Conservation (phyloP, 78 protist species). For the Reticulomyxa filosa region DNA sequence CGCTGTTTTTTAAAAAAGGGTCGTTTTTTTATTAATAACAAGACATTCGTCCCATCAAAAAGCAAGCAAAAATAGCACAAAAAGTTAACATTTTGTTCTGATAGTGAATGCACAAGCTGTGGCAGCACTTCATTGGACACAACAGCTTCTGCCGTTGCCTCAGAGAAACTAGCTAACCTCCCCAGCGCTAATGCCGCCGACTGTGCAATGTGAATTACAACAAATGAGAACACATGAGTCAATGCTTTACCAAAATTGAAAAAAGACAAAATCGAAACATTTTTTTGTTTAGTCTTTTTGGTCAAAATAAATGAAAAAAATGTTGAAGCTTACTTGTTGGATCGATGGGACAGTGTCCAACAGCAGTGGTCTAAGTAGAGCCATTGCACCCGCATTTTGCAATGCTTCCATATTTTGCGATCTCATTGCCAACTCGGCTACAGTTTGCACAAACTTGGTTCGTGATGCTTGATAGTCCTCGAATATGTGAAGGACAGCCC, state of each 20-base stretch:
- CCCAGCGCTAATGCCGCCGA: slow-evolving; percentile 50
- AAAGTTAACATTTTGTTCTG: slow-evolving; percentile 41
- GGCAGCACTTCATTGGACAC: slow-evolving; percentile 60
- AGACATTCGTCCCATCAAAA: background rate
- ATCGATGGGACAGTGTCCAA: slow-evolving; percentile 58
- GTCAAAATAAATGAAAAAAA: too few relatives aligned
- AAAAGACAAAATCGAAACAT: too few relatives aligned
- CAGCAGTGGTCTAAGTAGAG: slow-evolving; percentile 55
- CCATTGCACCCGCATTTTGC: slow-evolving; percentile 55
- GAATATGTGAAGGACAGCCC: slow-evolving; percentile 42
- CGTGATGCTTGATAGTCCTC: slow-evolving; percentile 60
- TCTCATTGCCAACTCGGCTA: slow-evolving; percentile 50
- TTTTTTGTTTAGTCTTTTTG: too few relatives aligned
- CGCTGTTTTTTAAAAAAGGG: slow-evolving; percentile 10
- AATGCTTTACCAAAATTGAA: too few relatives aligned
- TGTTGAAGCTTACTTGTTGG: too few relatives aligned
- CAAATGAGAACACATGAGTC: too few relatives aligned
- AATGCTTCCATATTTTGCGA: slow-evolving; percentile 61
- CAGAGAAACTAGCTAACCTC: slow-evolving; percentile 57
- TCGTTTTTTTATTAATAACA: too few relatives aligned
- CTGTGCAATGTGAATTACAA: too few relatives aligned
- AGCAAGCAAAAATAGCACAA: background rate
- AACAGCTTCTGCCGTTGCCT: slow-evolving; percentile 61
- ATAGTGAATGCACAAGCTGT: slow-evolving; percentile 54
- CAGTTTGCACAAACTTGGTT: slow-evolving; percentile 56